Evolutionary conservation across 1,284 basidiomycete species (phyloP), one percentile per base, ranked within the genome.

Genomic region (Cryptococcus sp.): DNA sequence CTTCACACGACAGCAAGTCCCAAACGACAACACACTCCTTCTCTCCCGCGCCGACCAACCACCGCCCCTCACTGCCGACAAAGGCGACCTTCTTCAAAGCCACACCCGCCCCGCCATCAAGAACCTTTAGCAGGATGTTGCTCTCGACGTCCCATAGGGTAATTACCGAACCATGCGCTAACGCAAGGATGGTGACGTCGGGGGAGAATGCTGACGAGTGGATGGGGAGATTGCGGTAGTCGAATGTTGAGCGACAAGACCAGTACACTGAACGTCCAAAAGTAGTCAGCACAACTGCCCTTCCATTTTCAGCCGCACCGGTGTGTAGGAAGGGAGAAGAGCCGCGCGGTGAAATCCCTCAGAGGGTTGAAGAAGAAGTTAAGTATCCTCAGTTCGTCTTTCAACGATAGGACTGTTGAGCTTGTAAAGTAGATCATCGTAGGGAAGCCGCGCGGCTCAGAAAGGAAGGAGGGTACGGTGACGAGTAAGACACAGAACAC

Each of bases 171-270:
- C 84, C 85, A 51, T 89, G 83, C 8, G 86, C 81, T 7, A 95
- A 81, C 4, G 87, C 89, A 24, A 98, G 79, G 39, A 98, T 80
- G 12, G 93, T 93, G 8, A 85, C 88, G 71, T 98, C 95, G 1
- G 83, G 83, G 6, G 93, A 91, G 84, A 91, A 97, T 0, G 85
- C 82, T 0, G 84, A 79, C 53, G 85, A 81, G 53, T 78, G 78
- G 49, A 91, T 89, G 28, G 80, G 79, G 64, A 86, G 81, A n/a
- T 81, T 79, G 39, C 86, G 87, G 73, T 88, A 89, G 38, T 76
- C 78, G 62, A 89, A 82, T 1, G 84, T 84, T 3, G 89, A 87
- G 38, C 87, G 84, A 44, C 82, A 79, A 21, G 86, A 81, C 90
- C 91, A 95, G 62, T 84, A 88, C 51, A 83, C 91, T 92, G 60